Evolutionary conservation across 495 filamentous ascomycete genomes (phyloP).

Genomic region (Neurospora sp.): DNA sequence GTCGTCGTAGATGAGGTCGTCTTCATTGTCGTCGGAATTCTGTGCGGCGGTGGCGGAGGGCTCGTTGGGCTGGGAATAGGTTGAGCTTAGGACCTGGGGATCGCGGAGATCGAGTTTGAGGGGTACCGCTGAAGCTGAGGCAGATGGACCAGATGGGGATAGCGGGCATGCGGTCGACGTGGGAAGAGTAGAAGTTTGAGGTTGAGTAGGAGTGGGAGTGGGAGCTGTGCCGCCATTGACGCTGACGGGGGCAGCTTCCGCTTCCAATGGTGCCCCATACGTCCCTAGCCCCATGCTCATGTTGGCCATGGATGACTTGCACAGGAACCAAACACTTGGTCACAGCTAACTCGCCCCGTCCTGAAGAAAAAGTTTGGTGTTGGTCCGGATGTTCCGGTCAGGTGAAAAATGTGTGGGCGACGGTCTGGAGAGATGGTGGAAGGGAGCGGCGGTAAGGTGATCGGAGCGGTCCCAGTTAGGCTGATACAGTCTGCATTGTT

Average conservation of each 20-base stretch:
- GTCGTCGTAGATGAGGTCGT: slow-evolving; percentile 27
- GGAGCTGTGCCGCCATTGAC: background rate
- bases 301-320: background rate
- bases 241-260: background rate
- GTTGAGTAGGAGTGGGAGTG: background rate
- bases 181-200: background rate
- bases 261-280: background rate
- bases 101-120: background rate
- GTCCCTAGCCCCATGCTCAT: background rate
- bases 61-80: background rate
- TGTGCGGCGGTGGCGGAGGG: background rate
- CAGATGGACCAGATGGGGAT: background rate
- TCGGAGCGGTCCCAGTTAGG: background rate
- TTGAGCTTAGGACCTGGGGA: background rate
- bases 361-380: background rate
- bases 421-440: background rate
- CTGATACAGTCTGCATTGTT: background rate
- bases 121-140: background rate
- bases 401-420: background rate
- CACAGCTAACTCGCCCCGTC: background rate
- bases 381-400: background rate
- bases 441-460: background rate
- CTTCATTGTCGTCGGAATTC: slow-evolving; percentile 17
- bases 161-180: background rate
- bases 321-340: background rate